Evolutionary conservation across 2,329 filamentous ascomycete genomes (phyloP), one percentile per base, ranked within the genome.

Genomic region (Botrytis cinerea): DNA sequence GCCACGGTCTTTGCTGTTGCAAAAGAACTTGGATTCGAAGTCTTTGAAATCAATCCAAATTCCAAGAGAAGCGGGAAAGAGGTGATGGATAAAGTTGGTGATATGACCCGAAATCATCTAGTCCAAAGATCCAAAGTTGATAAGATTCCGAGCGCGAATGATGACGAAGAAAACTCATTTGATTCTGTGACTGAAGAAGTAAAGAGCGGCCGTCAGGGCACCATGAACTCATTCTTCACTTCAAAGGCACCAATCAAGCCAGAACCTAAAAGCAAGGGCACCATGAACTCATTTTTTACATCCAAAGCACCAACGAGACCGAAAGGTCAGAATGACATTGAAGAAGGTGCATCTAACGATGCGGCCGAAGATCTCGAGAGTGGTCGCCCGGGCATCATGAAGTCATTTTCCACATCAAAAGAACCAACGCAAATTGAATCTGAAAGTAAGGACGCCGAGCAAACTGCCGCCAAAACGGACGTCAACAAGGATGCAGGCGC

Each of bases 71-170:
- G 90, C 79, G 95, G 95, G 46, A 96, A 92, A 81, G 96, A 99
- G 79, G 90, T 99, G 66, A 81, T 97, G 48, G 96, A 99, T 79
- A 93, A 89, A 78, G 93, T 99, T 62, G 97, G 96, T 59, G 94
- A 99, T 82, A 98, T 99, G 95, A 96, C 94, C 6, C 91, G 91
- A 75, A 98, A 99, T 78, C 96, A 99, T 82, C 87, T 97, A 2
- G 95, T 99, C 32, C 90, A 90, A 76, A 86, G 84, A 85, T 73
- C 84, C 28, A 78, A 81, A 54, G 80, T 82, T 25, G 51, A 61
- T 22, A 64, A 76, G 18, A 64, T 83, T n/a, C 75, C 79, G 6
- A 74, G 73, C 0, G 75, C 79, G 14, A 79, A 80, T 32, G 81
- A 82, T 14, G 80, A 82, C 28, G 75, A 79, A 9, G 81, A 85